phyloP scores from a whole-genome alignment of 73 alveolate genomes.

The Paramecium primaurelia region DNA sequence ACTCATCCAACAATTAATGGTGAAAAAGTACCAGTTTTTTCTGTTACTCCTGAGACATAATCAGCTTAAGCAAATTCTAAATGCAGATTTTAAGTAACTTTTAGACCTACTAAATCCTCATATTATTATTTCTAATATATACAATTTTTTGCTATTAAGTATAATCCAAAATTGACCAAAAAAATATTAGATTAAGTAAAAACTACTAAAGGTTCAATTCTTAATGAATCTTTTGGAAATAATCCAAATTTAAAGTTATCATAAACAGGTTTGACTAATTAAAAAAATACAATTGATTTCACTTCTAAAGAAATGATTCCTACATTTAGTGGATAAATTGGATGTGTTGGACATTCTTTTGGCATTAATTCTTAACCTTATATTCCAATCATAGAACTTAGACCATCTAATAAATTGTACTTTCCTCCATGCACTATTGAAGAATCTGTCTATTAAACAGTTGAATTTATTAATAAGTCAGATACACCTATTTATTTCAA shows the following conservation, averaged over 20 bases:
- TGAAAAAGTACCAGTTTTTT: constrained; percentile 53
- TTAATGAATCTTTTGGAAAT: not conserved
- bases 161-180: constrained; percentile 51
- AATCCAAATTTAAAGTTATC: constrained; percentile 21
- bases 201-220: constrained; percentile 20
- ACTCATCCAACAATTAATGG: constrained; percentile 27
- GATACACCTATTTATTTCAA: constrained; percentile 96
- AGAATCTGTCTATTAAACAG: constrained; percentile 92
- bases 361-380: constrained; percentile 94
- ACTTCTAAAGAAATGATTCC: constrained; percentile 67
- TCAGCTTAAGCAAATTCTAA: constrained; percentile 45
- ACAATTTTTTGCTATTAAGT: constrained; percentile 51
- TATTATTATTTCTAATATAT: constrained; percentile 45
- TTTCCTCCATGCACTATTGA: constrained; percentile 96
- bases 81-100: constrained; percentile 45
- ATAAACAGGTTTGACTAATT: not conserved
- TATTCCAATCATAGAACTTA: constrained; percentile 93
- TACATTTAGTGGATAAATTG: constrained; percentile 71
- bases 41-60: constrained; percentile 51
- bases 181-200: constrained; percentile 26
- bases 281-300: constrained; percentile 1
- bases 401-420: constrained; percentile 85
- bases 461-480: constrained; percentile 88
- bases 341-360: constrained; percentile 96
- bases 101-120: constrained; percentile 57